Evolutionary conservation across 169 alveolate species (phyloP).

Genomic region (Cryptosporidium ubiquitum): DNA sequence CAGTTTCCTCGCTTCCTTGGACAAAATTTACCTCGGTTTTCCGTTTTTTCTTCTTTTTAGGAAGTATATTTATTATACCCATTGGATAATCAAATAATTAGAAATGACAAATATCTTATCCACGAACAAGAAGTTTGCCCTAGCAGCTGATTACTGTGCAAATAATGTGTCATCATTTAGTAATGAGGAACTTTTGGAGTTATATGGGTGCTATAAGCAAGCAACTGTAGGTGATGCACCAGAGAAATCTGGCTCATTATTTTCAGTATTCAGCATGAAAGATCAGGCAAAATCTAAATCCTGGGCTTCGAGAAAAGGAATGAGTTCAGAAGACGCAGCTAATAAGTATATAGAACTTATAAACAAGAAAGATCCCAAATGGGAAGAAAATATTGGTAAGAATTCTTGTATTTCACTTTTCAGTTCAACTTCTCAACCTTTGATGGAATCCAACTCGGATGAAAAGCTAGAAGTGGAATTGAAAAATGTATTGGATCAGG

Average conservation of each 20-base stretch:
- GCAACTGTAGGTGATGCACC: constrained; percentile 87
- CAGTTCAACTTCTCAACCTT: constrained; percentile 49
- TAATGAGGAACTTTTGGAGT: constrained; percentile 79
- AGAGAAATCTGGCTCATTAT: constrained; percentile 75
- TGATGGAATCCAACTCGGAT: background rate
- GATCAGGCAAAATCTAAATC: constrained; percentile 88
- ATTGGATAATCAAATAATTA: background rate
- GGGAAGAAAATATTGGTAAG: constrained; percentile 69
- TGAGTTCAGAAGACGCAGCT: constrained; percentile 82
- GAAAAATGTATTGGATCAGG: constrained; percentile 17
- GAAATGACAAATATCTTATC: constrained; percentile 40
- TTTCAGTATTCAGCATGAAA: constrained; percentile 83
- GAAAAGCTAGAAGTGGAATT: constrained; percentile 29
- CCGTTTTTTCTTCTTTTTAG: background rate
- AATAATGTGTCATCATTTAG: constrained; percentile 66
- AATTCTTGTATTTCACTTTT: constrained; percentile 1
- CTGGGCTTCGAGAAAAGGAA: constrained; percentile 84
- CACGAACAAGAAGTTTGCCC: constrained; percentile 39
- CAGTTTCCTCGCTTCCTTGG: background rate
- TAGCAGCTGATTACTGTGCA: constrained; percentile 64
- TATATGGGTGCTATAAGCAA: constrained; percentile 85
- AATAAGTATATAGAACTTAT: constrained; percentile 79
- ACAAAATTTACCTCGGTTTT: background rate
- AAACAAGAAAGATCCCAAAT: constrained; percentile 32
- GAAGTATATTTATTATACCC: background rate